These are phyloP conservation scores for Chytriomyces sp. DNA, from an alignment of 192 early-diverging fungal species.

Conservation along the genomic window DNA sequence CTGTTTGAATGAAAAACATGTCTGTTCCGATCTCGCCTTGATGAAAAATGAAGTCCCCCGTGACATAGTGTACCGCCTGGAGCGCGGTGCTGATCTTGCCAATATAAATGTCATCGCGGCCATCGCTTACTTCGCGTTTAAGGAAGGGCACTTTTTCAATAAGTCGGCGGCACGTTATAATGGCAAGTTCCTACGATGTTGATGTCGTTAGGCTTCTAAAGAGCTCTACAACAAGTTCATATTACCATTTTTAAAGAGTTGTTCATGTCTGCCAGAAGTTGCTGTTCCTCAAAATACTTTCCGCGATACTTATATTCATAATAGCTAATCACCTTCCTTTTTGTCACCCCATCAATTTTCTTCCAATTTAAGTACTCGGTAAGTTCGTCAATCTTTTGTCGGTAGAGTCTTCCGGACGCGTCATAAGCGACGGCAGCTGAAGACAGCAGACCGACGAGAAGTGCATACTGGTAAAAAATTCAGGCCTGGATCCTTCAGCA, in stretches of 20 bases:
- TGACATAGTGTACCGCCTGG: constrained; percentile 26
- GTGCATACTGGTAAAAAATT: constrained; percentile 3
- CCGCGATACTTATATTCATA: constrained; percentile 35
- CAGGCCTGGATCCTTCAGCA: background rate
- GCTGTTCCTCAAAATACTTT: constrained; percentile 31
- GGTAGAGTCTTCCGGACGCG: constrained; percentile 19
- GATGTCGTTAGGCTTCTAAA: background rate
- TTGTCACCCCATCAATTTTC: background rate
- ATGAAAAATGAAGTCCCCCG: constrained; percentile 24
- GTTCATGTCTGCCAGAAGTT: constrained; percentile 29
- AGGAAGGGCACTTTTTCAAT: constrained; percentile 38
- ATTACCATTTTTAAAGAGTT: constrained; percentile 25
- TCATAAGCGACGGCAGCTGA: constrained; percentile 7
- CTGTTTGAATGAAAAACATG: constrained; percentile 39
- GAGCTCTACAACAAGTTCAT: background rate
- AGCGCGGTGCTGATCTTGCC: constrained; percentile 28
- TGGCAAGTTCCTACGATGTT: constrained; percentile 24
- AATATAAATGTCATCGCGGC: constrained; percentile 30
- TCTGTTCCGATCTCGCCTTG: constrained; percentile 38
- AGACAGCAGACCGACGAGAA: constrained; percentile 18
- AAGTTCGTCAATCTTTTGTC: constrained; percentile 33
- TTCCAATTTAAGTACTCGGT: constrained; percentile 35
- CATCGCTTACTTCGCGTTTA: constrained; percentile 30
- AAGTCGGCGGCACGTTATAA: constrained; percentile 30
- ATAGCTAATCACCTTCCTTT: constrained; percentile 22